phyloP scores from a whole-genome alignment of 108 stramenopile species.

The Schizochytrium sp. region DNA sequence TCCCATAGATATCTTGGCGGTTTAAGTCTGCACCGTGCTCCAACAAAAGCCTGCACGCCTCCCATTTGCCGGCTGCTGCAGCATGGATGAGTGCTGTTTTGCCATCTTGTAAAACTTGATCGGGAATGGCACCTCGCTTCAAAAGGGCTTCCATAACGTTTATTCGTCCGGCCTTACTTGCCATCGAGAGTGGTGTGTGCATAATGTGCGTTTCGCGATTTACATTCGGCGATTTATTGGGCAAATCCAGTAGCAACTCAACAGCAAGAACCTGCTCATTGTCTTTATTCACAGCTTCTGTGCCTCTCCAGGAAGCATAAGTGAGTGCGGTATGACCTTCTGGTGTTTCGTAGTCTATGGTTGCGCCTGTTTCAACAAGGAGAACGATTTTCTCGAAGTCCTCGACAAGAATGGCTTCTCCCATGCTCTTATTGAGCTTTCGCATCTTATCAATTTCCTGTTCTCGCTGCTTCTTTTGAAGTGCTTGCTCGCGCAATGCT shows the following conservation, averaged over 20 bases:
- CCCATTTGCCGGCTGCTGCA: slow-evolving; percentile 54
- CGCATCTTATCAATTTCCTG: neutral
- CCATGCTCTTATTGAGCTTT: slow-evolving; percentile 22
- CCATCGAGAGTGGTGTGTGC: slow-evolving; percentile 50
- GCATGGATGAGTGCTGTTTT: slow-evolving; percentile 24
- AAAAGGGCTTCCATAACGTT: slow-evolving; percentile 58
- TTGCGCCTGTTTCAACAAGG: neutral
- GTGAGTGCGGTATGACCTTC: slow-evolving; percentile 38
- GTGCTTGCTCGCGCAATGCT: neutral
- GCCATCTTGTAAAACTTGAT: neutral
- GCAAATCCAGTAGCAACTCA: slow-evolving; percentile 4
- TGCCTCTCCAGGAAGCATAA: slow-evolving; percentile 45
- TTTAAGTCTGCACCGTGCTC: slow-evolving; percentile 38
- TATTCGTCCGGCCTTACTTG: slow-evolving; percentile 23
- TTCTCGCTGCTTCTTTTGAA: too few species aligned
- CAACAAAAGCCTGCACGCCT: slow-evolving; percentile 35
- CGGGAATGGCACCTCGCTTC: slow-evolving; percentile 30
- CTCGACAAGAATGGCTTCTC: neutral
- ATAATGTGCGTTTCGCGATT: slow-evolving; percentile 27
- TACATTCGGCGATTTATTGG: slow-evolving; percentile 1
- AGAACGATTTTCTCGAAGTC: slow-evolving; percentile 27
- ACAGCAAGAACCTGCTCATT: slow-evolving; percentile 10
- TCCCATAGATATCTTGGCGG: neutral
- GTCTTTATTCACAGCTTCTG: slow-evolving; percentile 29
- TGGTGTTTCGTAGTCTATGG: slow-evolving; percentile 18